Evolutionary conservation across 2,329 filamentous ascomycete genomes (phyloP).

Genomic region (Colletotrichum lindemuthianum): DNA sequence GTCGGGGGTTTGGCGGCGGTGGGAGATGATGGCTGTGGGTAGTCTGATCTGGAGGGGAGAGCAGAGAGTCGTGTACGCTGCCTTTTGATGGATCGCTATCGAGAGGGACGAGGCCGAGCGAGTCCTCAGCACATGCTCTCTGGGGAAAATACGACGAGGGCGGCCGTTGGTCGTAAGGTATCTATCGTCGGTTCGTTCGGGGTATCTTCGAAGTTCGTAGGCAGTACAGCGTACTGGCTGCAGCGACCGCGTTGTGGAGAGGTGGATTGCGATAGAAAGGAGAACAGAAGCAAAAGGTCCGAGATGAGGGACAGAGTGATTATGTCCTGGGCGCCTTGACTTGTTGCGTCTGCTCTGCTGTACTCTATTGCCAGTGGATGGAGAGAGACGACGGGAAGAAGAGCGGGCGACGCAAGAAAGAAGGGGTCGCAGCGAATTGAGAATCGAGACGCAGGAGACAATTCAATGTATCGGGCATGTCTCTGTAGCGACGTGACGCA

Average conservation of each 20-base stretch:
- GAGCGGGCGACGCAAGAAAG: slow-evolving; percentile 7
- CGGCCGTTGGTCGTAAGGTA: slow-evolving; percentile 23
- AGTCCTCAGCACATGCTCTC: slow-evolving; percentile 30
- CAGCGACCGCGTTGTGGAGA: background rate
- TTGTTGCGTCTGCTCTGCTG: too few relatives aligned
- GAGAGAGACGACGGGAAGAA: slow-evolving; percentile 3
- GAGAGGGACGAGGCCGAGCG: slow-evolving; percentile 11
- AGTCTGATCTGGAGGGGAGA: too few relatives aligned
- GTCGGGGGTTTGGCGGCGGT: background rate
- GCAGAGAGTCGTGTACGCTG: too few relatives aligned
- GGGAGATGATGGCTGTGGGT: background rate
- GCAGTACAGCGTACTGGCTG: background rate
- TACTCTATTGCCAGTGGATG: background rate
- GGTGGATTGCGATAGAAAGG: background rate
- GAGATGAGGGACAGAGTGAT: background rate
- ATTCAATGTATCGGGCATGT: slow-evolving; percentile 33
- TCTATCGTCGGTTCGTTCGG: slow-evolving; percentile 18
- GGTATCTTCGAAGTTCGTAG: slow-evolving; percentile 17
- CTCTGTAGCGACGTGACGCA: slow-evolving; percentile 28
- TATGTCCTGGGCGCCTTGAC: too few relatives aligned
- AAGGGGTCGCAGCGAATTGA: slow-evolving; percentile 44
- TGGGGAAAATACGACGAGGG: slow-evolving; percentile 12
- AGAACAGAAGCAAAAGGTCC: background rate
- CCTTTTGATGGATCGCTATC: too few relatives aligned
- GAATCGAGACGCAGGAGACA: slow-evolving; percentile 40